Evolutionary conservation across 2,329 filamentous ascomycete species (phyloP), one percentile per base, ranked within the genome.

Genomic region (Fusarium sp.): DNA sequence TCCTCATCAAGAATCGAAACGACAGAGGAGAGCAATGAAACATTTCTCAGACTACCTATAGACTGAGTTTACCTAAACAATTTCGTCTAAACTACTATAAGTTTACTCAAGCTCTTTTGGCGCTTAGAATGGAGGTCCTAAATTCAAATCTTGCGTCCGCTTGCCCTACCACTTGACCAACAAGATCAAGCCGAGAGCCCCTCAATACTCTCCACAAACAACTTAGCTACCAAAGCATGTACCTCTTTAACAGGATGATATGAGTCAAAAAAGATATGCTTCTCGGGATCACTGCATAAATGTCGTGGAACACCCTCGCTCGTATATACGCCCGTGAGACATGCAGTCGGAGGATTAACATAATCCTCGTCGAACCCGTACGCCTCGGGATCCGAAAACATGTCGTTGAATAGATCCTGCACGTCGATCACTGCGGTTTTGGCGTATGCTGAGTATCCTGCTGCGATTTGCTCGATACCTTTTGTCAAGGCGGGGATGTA

Each of bases 241-340:
- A 60, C 65, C 33, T 73, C 56, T 16, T 72, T 73, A 0, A 46
- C 60, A 6, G 70, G 70, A 15, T 72, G 70, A 21, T 72, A 72
- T 1, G 42, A 71, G 37, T 72, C 70, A 9, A 72, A 73, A 7
- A 72, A 72, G 1, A 72, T 19, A 25, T 72, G 70, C 12, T 47
- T 60, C 19, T 67, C 50, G 0, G 70, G 69, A 32, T 73, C 70
- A n/a, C 42, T 71, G 18, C 70, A 72, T 25, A 72, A 37, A 18
- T 67, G 25, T 7, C 70, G 52, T 16, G 70, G 70, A 1, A 71
- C 60, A 0, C 44, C 54, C 18, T 72, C 70, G 13, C 69, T 67
- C 9, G 56, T 50, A 40, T 72, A 72, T 12, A 72, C 46, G 1
- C 70, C 70, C 0, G 60, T 71, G 16, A 72, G 57, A 30, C 70